A percentile compares a stretch with the other conserved stretches of the same genome.
These are phyloP conservation scores for Cryptomeria japonica DNA, from an alignment of 75 land plant genomes.

Conservation along the genomic window DNA sequence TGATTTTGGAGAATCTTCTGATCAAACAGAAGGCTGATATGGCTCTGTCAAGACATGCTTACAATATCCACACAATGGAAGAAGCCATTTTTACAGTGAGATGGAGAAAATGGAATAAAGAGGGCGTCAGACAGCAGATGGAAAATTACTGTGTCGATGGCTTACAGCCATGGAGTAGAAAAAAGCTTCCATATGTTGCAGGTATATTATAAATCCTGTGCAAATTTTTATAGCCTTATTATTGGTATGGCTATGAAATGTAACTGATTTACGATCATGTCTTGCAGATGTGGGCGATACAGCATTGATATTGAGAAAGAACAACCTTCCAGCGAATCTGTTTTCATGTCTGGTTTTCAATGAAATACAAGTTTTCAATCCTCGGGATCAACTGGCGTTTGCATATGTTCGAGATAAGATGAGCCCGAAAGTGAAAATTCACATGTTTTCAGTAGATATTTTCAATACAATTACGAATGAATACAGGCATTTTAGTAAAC, in stretches of 20 bases:
- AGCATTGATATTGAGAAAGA: constrained; percentile 59
- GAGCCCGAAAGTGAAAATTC: constrained; percentile 52
- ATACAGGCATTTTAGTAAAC: constrained; percentile 36
- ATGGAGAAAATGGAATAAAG: constrained; percentile 68
- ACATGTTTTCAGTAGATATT: constrained; percentile 61
- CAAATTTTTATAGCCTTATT: neutral
- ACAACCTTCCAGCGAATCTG: constrained; percentile 41
- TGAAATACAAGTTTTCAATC: constrained; percentile 70
- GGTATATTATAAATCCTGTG: constrained; percentile 21
- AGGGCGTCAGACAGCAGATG: constrained; percentile 50
- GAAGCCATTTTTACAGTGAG: constrained; percentile 72
- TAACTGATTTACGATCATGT: neutral
- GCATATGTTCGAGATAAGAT: constrained; percentile 68
- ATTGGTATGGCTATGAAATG: neutral
- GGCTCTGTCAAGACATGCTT: constrained; percentile 62
- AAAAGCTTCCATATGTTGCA: constrained; percentile 54
- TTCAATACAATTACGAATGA: constrained; percentile 57
- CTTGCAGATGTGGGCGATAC: constrained; percentile 70
- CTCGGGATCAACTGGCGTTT: constrained; percentile 70
- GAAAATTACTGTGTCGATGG: constrained; percentile 67
- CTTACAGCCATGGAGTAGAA: constrained; percentile 53
- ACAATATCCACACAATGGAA: constrained; percentile 56
- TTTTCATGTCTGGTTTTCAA: constrained; percentile 76
- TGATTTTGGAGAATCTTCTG: constrained; percentile 45
- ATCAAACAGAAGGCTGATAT: constrained; percentile 38